A percentile compares a stretch with the other conserved stretches of the same genome.
These are phyloP conservation scores for Terfezia boudieri DNA, from an alignment of 495 filamentous ascomycete species.

Conservation along the genomic window DNA sequence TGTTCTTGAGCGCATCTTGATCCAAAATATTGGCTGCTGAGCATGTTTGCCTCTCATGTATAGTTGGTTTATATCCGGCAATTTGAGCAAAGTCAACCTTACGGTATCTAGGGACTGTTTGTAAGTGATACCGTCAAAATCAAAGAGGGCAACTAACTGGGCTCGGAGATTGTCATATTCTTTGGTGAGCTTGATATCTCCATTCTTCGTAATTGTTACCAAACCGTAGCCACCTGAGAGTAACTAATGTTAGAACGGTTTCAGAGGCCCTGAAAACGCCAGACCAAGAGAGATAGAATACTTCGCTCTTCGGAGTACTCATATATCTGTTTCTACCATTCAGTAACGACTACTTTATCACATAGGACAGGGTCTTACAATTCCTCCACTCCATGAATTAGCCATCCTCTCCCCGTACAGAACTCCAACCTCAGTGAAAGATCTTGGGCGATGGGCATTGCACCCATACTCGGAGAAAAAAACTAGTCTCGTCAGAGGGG, in stretches of 20 bases:
- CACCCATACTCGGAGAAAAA: constrained; percentile 96
- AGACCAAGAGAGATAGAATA: background rate
- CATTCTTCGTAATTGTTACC: constrained; percentile 41
- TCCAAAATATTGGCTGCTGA: constrained; percentile 22
- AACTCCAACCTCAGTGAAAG: constrained; percentile 59
- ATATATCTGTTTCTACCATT: background rate
- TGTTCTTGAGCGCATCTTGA: constrained; percentile 24
- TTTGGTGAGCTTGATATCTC: constrained; percentile 33
- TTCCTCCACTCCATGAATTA: constrained; percentile 54
- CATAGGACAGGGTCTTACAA: constrained; percentile 59
- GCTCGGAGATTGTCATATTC: constrained; percentile 54
- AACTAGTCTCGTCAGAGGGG: constrained; percentile 20
- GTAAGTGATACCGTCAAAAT: too few relatives aligned
- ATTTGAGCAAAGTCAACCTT: constrained; percentile 48
- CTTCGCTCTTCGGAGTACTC: background rate
- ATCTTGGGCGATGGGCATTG: constrained; percentile 53
- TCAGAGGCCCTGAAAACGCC: too few relatives aligned
- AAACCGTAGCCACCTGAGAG: constrained; percentile 36
- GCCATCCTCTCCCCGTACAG: constrained; percentile 70
- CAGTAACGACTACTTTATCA: constrained; percentile 38
- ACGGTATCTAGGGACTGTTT: constrained; percentile 11
- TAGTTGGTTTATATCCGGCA: constrained; percentile 30
- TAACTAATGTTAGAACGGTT: too few relatives aligned
- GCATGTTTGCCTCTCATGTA: constrained; percentile 31
- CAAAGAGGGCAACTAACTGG: constrained; percentile 28